phyloP scores from a whole-genome alignment of 257 asterid species.

The Coffea canephora region DNA sequence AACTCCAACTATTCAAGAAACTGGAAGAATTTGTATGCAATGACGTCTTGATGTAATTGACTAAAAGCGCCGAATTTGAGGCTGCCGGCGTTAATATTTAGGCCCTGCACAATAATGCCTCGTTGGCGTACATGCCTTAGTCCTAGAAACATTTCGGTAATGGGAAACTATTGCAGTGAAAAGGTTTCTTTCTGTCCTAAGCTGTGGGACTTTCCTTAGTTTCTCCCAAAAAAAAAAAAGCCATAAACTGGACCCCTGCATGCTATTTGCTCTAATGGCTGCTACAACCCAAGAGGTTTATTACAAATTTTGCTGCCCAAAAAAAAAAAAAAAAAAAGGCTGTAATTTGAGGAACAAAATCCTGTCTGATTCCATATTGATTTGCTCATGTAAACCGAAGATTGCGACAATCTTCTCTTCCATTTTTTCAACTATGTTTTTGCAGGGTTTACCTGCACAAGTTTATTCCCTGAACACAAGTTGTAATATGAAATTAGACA shows the following conservation, averaged over 20 bases:
- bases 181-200: neutral
- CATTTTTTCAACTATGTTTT: neutral
- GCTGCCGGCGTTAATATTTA: neutral
- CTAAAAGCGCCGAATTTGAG: neutral
- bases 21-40: too few species aligned
- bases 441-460: neutral
- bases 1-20: too few species aligned
- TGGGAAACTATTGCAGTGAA: neutral
- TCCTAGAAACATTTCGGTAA: neutral
- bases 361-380: neutral
- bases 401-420: conserved; percentile 8
- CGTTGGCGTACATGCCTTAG: neutral
- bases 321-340: neutral
- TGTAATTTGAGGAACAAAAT: neutral
- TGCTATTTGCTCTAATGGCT: neutral
- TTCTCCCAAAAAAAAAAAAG: neutral
- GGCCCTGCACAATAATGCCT: neutral
- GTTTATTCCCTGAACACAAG: conserved; percentile 7
- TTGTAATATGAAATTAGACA: conserved; percentile 2
- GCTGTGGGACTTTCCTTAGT: neutral
- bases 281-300: neutral
- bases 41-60: neutral
- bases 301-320: neutral
- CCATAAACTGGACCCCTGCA: neutral
- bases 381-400: conserved; percentile 2